Percentiles rank a stretch among this genome's conserved stretches.
phyloP scores from a whole-genome alignment of 2,329 filamentous ascomycete genomes.

The Epichloe gansuensis region DNA sequence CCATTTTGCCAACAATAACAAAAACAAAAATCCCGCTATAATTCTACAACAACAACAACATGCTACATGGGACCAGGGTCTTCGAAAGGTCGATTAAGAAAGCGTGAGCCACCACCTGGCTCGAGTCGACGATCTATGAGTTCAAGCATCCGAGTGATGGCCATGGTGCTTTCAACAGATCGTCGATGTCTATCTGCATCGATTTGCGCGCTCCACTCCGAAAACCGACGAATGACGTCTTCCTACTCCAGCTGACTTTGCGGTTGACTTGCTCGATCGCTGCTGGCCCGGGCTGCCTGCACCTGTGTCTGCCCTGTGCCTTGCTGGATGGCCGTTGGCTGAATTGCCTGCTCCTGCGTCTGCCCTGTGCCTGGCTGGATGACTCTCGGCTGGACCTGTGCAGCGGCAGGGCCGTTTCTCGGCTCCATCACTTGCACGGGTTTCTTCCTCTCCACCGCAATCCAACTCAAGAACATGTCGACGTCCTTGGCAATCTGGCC shows the following conservation, averaged over 20 bases:
- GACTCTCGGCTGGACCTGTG: background rate
- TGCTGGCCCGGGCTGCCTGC: background rate
- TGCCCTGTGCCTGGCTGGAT: background rate
- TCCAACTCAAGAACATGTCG: constrained; percentile 53
- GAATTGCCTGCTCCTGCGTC: background rate
- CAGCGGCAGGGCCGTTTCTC: background rate
- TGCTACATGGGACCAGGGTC: too few species aligned
- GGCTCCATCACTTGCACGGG: background rate
- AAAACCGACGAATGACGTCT: background rate
- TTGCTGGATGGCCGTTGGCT: background rate
- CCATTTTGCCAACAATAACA: background rate
- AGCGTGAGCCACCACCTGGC: background rate
- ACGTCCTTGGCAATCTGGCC: constrained; percentile 59
- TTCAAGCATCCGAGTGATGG: background rate
- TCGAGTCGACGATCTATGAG: background rate
- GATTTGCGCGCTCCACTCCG: background rate
- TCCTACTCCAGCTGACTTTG: background rate
- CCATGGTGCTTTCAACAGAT: background rate
- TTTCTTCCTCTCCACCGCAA: constrained; percentile 31
- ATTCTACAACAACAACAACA: too few species aligned
- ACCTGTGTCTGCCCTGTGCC: background rate
- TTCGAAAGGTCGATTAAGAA: background rate
- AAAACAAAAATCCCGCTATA: background rate
- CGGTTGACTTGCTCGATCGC: background rate
- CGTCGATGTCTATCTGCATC: background rate